Evolutionary conservation across 2,329 filamentous ascomycete species (phyloP).

Genomic region (Corniculantispora saksenae): DNA sequence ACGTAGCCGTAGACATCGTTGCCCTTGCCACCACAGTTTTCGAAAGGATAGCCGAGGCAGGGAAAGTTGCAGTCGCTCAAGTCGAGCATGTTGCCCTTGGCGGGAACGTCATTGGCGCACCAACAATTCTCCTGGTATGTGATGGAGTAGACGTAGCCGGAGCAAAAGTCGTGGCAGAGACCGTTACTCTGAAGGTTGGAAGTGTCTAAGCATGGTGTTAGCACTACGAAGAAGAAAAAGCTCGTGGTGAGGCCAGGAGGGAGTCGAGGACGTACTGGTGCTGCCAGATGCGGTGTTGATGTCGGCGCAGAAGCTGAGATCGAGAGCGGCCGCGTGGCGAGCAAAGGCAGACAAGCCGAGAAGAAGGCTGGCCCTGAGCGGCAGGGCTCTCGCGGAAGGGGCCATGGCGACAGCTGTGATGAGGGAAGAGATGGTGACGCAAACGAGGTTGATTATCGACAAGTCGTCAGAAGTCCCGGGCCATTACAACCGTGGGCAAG

Average conservation of each 20-base stretch:
- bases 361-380: conserved; percentile 20
- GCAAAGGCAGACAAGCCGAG: conserved; percentile 30
- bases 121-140: conserved; percentile 68
- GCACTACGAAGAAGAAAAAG: neutral
- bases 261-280: conserved; percentile 32
- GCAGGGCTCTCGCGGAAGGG: conserved; percentile 24
- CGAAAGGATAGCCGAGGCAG: conserved; percentile 69
- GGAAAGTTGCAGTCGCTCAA: conserved; percentile 51
- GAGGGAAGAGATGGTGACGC: conserved; percentile 3
- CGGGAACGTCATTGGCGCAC: conserved; percentile 71
- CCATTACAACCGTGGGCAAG: conserved; percentile 4
- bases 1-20: conserved; percentile 65
- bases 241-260: neutral
- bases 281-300: conserved; percentile 38
- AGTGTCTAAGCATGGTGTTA: neutral
- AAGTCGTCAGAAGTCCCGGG: neutral
- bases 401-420: conserved; percentile 25
- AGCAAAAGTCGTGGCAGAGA: conserved; percentile 64
- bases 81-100: conserved; percentile 40
- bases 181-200: conserved; percentile 48
- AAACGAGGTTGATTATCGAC: neutral
- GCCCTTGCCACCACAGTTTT: conserved; percentile 63
- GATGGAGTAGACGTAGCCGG: conserved; percentile 65
- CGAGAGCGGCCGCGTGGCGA: conserved; percentile 28
- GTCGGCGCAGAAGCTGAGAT: conserved; percentile 36